phyloP scores from a whole-genome alignment of 192 early-diverging fungal species.

The Coemansia sp. region DNA sequence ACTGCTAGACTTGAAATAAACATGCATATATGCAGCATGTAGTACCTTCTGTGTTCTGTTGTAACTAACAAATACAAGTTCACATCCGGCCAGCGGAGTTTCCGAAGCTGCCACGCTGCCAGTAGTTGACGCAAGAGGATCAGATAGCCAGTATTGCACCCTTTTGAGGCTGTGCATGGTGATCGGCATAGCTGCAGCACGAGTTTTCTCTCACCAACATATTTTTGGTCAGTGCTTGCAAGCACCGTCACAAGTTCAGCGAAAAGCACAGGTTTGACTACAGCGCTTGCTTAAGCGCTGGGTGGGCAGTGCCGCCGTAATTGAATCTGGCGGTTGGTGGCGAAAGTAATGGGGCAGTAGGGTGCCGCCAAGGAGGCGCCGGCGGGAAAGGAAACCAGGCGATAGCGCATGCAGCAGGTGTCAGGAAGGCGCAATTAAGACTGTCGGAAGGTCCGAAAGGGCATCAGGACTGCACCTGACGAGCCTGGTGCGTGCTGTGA shows the following conservation, averaged over 20 bases:
- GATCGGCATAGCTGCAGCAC: not conserved
- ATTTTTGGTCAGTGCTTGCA: not conserved
- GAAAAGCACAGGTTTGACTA: no score
- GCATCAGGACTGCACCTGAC: slow-evolving; percentile 5
- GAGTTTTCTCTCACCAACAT: not conserved
- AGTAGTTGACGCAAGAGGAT: not conserved
- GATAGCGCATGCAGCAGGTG: not conserved
- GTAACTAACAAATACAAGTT: not conserved
- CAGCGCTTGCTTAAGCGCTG: no score
- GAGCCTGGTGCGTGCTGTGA: not conserved
- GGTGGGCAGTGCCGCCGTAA: no score
- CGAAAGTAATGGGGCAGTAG: not conserved
- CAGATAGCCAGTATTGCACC: not conserved
- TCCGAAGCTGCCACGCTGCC: not conserved
- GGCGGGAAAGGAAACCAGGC: not conserved
- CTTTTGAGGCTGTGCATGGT: not conserved
- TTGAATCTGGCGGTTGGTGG: not conserved
- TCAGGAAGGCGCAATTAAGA: not conserved
- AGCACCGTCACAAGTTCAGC: no score
- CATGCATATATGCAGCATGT: not conserved
- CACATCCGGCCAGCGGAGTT: not conserved
- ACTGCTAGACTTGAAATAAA: not conserved
- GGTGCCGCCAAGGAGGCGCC: not conserved
- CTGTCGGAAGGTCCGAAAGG: not conserved
- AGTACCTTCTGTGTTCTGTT: not conserved